Evolutionary conservation across 2,329 filamentous ascomycete species (phyloP), one percentile per base, ranked within the genome.

Genomic region (Arthrobotrys entomopaga): DNA sequence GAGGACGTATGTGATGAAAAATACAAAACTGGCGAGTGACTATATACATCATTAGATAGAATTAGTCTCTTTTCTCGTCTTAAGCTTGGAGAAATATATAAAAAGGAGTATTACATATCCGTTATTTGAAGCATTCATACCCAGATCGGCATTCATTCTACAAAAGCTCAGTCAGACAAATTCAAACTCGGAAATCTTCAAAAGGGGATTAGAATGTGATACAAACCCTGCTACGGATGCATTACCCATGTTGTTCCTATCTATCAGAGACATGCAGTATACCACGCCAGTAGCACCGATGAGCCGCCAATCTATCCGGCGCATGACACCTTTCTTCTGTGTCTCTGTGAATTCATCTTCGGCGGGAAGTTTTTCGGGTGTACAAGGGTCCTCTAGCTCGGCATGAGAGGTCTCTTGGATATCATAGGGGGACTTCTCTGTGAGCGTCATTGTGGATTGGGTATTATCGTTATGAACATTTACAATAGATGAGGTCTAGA

Each of bases 221-320:
- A 26, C 80, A 63, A 78, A 85, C 84, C 86, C 91, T 20, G 91
- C 91, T 80, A 94, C 89, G 49, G 87, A 87, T 46, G 90, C 91
- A 20, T 87, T 84, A n/a, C 87, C 87, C 80, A 93, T 82, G 80
- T 94, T 94, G 1, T 90, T 92, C 29, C 91, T 85, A 79, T 95
- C 91, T 87, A 94, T 91, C 67, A 94, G 82, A 76, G 87, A 90
- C 77, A 91, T 84, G 80, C 89, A 91, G 81, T 93, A 93, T 82
- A 92, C 85, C 76, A 85, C 80, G 16, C 88, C 89, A 3, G 88
- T 86, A 0, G 85, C 88, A 1, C 85, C 80, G 49, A 90, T 86
- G 1, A 91, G 83, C 0, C 88, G 87, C 22, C 84, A 82, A 81
- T 96, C 91, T 77, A 95, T 84, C 11, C 87, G 87, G 66, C 85